Conservation (phyloP, 495 filamentous ascomycete genomes). For the Penicillium silybi region DNA sequence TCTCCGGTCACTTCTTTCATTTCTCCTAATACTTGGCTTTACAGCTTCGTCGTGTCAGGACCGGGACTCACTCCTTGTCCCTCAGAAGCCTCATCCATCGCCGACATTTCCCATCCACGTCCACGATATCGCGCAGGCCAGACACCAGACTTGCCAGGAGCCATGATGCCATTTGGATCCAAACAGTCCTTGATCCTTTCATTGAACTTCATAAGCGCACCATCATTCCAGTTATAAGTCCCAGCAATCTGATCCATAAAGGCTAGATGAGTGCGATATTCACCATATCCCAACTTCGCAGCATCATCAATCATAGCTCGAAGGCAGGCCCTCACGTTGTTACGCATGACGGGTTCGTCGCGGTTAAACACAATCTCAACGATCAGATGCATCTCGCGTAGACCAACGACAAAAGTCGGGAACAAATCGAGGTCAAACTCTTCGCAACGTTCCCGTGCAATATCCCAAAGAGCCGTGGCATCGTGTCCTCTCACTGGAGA, state of each 20-base stretch:
- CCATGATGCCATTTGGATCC: conserved; percentile 56
- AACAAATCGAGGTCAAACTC: conserved; percentile 50
- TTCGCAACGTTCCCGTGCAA: conserved; percentile 33
- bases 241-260: conserved; percentile 50
- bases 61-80: conserved; percentile 4
- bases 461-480: conserved; percentile 41
- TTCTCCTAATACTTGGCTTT: background rate
- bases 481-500: conserved; percentile 46
- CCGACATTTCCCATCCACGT: conserved; percentile 16
- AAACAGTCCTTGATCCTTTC: conserved; percentile 54
- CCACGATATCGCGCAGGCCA: conserved; percentile 50
- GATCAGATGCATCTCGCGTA: conserved; percentile 53
- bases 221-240: conserved; percentile 53
- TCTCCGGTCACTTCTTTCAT: no score
- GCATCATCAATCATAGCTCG: conserved; percentile 42
- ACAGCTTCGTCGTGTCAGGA: conserved; percentile 1
- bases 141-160: conserved; percentile 53
- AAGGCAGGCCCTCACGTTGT: conserved; percentile 37
- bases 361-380: conserved; percentile 55
- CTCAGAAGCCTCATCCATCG: conserved; percentile 1
- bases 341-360: conserved; percentile 32
- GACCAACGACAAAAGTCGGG: conserved; percentile 48
- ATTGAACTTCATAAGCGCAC: conserved; percentile 51
- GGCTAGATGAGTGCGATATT: conserved; percentile 54
- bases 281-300: conserved; percentile 42